These are phyloP conservation scores for Curvularia eragrostidis DNA, from an alignment of 2,329 filamentous ascomycete species.

Conservation along the genomic window DNA sequence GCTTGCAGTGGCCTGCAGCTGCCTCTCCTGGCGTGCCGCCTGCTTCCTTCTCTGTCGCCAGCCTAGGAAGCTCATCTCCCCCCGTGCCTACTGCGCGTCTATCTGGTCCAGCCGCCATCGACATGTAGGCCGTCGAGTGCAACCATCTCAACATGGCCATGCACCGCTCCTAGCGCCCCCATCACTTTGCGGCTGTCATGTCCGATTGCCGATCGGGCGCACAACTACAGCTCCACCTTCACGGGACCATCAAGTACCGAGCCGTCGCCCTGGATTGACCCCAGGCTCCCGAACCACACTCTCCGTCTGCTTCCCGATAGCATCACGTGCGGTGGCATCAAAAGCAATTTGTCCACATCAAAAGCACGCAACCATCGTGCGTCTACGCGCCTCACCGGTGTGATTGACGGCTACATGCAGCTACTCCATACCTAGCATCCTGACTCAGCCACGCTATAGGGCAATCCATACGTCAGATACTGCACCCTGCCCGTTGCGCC, in stretches of 20 bases:
- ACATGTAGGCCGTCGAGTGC: constrained; percentile 13
- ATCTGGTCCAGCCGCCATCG: constrained; percentile 20
- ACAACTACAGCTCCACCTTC: constrained; percentile 29
- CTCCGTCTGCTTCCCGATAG: constrained; percentile 26
- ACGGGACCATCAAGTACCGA: constrained; percentile 36
- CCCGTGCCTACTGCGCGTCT: constrained; percentile 25
- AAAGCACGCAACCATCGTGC: constrained; percentile 17
- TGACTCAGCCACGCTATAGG: not conserved
- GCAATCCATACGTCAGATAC: constrained; percentile 13
- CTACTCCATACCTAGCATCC: not conserved
- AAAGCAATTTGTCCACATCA: constrained; percentile 30
- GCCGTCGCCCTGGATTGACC: constrained; percentile 17
- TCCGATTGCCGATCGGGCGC: constrained; percentile 42
- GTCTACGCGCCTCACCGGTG: constrained; percentile 14
- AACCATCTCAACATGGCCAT: constrained; percentile 16
- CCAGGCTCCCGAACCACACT: constrained; percentile 26
- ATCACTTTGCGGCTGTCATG: constrained; percentile 29
- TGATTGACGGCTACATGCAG: constrained; percentile 29
- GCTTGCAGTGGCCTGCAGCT: constrained; percentile 43
- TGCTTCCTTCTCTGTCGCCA: constrained; percentile 35
- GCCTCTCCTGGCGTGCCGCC: constrained; percentile 37
- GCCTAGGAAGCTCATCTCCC: constrained; percentile 35
- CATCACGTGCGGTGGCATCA: constrained; percentile 31
- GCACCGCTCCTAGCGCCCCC: constrained; percentile 21
- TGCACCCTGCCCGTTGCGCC: constrained; percentile 12